Conservation (phyloP, 1,139 yeast species). For the Zygosaccharomyces pseudobailii region DNA sequence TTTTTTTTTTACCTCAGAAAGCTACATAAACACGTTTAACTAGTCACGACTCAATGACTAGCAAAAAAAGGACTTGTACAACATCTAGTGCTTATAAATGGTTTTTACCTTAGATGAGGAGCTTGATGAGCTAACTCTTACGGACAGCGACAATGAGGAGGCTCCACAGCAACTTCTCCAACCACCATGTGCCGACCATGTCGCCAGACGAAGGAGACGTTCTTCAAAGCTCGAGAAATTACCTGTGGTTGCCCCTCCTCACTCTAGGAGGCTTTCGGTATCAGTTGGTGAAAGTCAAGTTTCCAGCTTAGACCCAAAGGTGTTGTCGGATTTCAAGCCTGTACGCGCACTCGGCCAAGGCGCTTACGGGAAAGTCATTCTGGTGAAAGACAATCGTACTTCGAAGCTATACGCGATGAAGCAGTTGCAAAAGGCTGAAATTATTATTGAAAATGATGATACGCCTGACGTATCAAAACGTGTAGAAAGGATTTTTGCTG, state of each 20-base stretch:
- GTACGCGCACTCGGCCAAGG: conserved; percentile 85
- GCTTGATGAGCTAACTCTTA: conserved; percentile 1
- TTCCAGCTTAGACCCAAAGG: conserved; percentile 20
- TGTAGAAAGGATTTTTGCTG: conserved; percentile 64
- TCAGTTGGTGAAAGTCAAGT: conserved; percentile 7
- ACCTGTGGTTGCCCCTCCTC: conserved; percentile 27
- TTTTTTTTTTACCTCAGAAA: neutral
- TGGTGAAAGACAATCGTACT: conserved; percentile 63
- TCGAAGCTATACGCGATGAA: conserved; percentile 82
- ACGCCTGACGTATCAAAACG: conserved; percentile 28
- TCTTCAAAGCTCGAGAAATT: conserved; percentile 32
- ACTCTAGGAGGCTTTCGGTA: conserved; percentile 27
- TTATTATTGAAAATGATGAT: conserved; percentile 40
- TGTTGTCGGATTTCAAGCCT: conserved; percentile 63
- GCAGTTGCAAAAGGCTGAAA: conserved; percentile 76
- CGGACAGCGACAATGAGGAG: conserved; percentile 1
- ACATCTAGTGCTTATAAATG: neutral
- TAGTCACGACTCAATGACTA: neutral
- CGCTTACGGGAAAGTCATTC: conserved; percentile 82
- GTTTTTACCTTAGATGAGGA: conserved; percentile 5
- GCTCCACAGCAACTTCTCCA: neutral
- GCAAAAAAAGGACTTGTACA: neutral
- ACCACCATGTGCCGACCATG: conserved; percentile 1
- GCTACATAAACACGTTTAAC: neutral
- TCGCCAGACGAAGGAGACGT: conserved; percentile 22